Conservation (phyloP, 306 rosid species). For the Cicer yamashitae region DNA sequence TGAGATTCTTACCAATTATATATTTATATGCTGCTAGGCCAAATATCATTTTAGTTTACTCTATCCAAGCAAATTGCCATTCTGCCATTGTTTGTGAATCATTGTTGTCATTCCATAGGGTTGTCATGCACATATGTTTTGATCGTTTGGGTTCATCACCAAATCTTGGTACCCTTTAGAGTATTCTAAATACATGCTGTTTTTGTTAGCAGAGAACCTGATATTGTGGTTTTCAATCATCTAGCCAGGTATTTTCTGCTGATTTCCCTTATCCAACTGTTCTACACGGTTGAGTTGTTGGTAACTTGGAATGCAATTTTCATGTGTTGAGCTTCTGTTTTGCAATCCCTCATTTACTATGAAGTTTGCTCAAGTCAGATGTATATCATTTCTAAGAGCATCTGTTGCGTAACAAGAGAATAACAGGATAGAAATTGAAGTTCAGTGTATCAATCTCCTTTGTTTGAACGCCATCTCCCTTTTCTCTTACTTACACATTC, state of each 20-base stretch:
- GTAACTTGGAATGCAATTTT: not conserved
- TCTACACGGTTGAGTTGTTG: conserved; percentile 20
- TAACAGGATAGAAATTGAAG: not conserved
- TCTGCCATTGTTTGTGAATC: conserved; percentile 35
- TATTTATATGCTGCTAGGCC: not conserved
- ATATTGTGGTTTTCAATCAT: not conserved
- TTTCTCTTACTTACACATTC: not conserved
- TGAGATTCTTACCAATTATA: conserved; percentile 2
- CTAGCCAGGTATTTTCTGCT: not conserved
- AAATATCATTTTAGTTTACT: conserved; percentile 35
- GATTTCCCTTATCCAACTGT: not conserved
- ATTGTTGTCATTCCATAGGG: conserved; percentile 7
- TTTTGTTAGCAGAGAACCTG: conserved; percentile 12
- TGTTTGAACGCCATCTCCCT: not conserved
- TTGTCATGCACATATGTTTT: not conserved
- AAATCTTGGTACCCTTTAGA: conserved; percentile 21
- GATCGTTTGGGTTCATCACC: not conserved
- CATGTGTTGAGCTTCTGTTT: not conserved
- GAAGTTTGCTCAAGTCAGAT: conserved; percentile 14
- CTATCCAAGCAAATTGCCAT: not conserved
- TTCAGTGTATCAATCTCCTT: not conserved
- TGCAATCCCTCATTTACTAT: conserved; percentile 10
- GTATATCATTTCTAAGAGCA: conserved; percentile 14
- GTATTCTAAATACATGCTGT: conserved; percentile 16
- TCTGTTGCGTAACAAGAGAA: not conserved